A percentile compares a stretch with the other conserved stretches of the same genome.
These are phyloP conservation scores for Cryptococcus wingfieldii DNA, from an alignment of 1,284 basidiomycete genomes.

Conservation along the genomic window DNA sequence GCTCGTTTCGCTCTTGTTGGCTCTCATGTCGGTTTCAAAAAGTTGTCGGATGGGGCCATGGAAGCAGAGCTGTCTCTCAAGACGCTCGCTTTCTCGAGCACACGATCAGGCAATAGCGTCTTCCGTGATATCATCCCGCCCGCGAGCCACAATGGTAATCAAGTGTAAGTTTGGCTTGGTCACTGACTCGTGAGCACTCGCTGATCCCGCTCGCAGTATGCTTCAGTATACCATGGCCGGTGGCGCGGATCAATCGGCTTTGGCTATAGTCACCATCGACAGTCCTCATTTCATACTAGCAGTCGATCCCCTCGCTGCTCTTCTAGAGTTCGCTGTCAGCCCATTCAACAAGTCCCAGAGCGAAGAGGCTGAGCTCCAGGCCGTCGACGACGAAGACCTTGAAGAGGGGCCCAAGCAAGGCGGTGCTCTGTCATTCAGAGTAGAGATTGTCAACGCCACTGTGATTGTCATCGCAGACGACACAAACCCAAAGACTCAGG, in stretches of 20 bases:
- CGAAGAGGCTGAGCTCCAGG: conserved; percentile 10
- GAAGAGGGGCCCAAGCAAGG: conserved; percentile 26
- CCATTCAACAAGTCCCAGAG: conserved; percentile 52
- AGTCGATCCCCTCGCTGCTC: conserved; percentile 83
- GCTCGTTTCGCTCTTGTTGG: conserved; percentile 79
- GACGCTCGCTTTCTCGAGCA: conserved; percentile 89
- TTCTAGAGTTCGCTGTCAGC: conserved; percentile 78
- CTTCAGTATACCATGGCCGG: conserved; percentile 76
- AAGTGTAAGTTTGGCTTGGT: conserved; percentile 54
- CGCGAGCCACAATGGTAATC: conserved; percentile 81
- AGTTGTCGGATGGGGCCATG: conserved; percentile 73
- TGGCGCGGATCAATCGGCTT: conserved; percentile 57
- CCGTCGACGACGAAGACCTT: conserved; percentile 25
- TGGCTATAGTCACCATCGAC: conserved; percentile 84
- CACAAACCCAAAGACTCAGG: conserved; percentile 71
- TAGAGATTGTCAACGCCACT: conserved; percentile 89
- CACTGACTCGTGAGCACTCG: neutral
- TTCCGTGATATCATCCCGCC: conserved; percentile 96
- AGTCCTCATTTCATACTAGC: conserved; percentile 92
- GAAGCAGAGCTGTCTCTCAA: conserved; percentile 84
- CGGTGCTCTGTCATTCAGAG: conserved; percentile 57
- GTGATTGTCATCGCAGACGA: conserved; percentile 88
- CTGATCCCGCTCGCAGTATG: conserved; percentile 55
- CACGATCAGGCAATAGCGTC: conserved; percentile 70
- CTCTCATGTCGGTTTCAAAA: conserved; percentile 75